Percentiles rank a stretch among this genome's conserved stretches.
These are phyloP conservation scores for Dioszegia hungarica DNA, from an alignment of 768 basidiomycete genomes.

Conservation along the genomic window DNA sequence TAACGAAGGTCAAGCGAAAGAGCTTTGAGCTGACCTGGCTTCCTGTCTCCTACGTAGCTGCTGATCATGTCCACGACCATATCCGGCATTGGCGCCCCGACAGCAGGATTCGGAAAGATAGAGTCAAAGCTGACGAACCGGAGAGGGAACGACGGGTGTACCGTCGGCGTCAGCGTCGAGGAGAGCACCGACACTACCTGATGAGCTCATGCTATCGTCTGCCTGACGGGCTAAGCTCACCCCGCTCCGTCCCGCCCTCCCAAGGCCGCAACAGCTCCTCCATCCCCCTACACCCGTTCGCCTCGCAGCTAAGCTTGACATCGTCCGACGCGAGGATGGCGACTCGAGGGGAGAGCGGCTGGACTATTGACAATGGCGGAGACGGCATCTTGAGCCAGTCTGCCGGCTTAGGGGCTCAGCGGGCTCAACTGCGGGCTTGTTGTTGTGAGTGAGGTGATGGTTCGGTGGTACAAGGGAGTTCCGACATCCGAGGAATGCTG, in stretches of 20 bases:
- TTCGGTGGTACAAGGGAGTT: too few species aligned
- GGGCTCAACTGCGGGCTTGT: too few species aligned
- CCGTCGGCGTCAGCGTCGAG: conserved; percentile 40
- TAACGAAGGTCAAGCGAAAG: not conserved
- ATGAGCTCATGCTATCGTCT: not conserved
- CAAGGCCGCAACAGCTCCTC: conserved; percentile 48
- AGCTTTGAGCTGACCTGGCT: conserved; percentile 31
- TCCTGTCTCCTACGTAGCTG: conserved; percentile 31
- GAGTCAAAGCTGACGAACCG: conserved; percentile 42
- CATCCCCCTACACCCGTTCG: conserved; percentile 45
- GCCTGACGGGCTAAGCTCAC: conserved; percentile 20
- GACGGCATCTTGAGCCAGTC: conserved; percentile 31
- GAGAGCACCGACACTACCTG: conserved; percentile 43
- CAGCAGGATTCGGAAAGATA: conserved; percentile 23
- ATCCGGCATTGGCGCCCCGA: conserved; percentile 36
- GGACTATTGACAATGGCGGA: conserved; percentile 42
- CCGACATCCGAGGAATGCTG: too few species aligned
- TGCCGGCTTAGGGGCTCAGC: not conserved
- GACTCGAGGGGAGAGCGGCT: conserved; percentile 44
- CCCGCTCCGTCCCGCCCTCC: conserved; percentile 44
- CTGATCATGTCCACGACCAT: conserved; percentile 42
- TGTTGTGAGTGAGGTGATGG: too few species aligned
- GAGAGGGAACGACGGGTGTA: conserved; percentile 44
- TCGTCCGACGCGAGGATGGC: conserved; percentile 45
- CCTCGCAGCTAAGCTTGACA: conserved; percentile 39